Percentiles rank a stretch among this genome's conserved stretches.
Conservation (phyloP, 2,329 filamentous ascomycete species). For the Coniochaeta sp. region DNA sequence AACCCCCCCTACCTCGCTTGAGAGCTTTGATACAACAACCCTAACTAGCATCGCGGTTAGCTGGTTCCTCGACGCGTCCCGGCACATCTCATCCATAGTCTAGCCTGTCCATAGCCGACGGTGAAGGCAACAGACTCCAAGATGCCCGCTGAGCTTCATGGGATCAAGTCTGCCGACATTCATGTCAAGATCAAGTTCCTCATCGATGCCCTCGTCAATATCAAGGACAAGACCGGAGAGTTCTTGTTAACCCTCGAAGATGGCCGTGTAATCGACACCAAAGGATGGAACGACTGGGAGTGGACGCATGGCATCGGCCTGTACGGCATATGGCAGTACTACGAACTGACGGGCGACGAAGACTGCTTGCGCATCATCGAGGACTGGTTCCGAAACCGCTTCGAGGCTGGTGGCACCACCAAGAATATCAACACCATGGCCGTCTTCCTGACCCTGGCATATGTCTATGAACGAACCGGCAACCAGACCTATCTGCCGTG, state of each 20-base stretch:
- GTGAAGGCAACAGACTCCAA: conserved; percentile 4
- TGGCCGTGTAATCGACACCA: conserved; percentile 73
- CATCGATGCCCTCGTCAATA: conserved; percentile 69
- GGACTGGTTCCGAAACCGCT: conserved; percentile 64
- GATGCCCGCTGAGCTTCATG: conserved; percentile 35
- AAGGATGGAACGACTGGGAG: conserved; percentile 79
- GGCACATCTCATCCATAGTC: neutral
- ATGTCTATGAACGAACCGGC: conserved; percentile 68
- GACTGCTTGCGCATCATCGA: conserved; percentile 59
- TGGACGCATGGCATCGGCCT: conserved; percentile 77
- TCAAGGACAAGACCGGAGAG: conserved; percentile 66
- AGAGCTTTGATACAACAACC: neutral
- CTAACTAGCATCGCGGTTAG: neutral
- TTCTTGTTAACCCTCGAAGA: conserved; percentile 66
- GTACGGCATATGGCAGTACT: conserved; percentile 78
- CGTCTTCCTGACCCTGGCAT: conserved; percentile 66
- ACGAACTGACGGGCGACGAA: conserved; percentile 59
- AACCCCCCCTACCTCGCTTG: neutral
- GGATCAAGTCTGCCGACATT: conserved; percentile 38
- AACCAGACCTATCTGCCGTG: conserved; percentile 66
- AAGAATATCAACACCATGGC: conserved; percentile 88
- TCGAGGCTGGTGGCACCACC: conserved; percentile 64
- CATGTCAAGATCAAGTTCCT: conserved; percentile 55
- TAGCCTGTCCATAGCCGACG: neutral
- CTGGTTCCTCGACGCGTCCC: neutral